phyloP scores from a whole-genome alignment of 495 filamentous ascomycete species.

The Elasticomyces elasticus region DNA sequence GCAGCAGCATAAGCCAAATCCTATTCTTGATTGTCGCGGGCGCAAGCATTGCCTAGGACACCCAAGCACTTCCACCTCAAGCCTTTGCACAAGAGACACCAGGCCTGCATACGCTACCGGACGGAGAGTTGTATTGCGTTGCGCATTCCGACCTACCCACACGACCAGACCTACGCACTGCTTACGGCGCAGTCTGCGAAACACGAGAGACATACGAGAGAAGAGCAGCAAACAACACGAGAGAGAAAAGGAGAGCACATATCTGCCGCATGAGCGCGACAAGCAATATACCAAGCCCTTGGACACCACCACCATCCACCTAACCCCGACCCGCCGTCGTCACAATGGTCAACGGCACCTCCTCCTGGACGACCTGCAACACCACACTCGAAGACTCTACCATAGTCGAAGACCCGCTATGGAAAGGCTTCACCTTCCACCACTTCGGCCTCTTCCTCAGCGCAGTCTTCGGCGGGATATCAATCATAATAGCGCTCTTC shows the following conservation, averaged over 20 bases:
- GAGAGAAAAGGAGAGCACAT: not conserved
- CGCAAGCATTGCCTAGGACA: too few species aligned
- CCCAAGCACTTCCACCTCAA: too few species aligned
- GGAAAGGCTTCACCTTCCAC: conserved; percentile 43
- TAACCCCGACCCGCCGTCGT: not conserved
- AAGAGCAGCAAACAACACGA: not conserved
- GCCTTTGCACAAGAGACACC: too few species aligned
- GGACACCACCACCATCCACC: not conserved
- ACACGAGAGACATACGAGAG: not conserved
- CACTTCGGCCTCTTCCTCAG: conserved; percentile 40
- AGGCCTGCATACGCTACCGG: too few species aligned
- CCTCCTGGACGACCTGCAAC: conserved; percentile 22
- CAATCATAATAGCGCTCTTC: conserved; percentile 46
- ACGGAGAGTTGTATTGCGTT: too few species aligned
- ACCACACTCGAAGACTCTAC: conserved; percentile 10
- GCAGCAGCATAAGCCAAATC: too few species aligned
- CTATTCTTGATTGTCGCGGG: too few species aligned
- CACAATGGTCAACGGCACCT: conserved; percentile 1
- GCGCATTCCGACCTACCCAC: too few species aligned
- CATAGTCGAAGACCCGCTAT: conserved; percentile 23
- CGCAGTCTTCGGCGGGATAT: conserved; percentile 45
- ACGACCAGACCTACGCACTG: not conserved
- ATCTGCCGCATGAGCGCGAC: not conserved
- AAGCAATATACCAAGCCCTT: not conserved
- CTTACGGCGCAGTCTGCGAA: not conserved